These are phyloP conservation scores for Metschnikowia rubicola DNA, from an alignment of 805 yeast species.

Conservation along the genomic window DNA sequence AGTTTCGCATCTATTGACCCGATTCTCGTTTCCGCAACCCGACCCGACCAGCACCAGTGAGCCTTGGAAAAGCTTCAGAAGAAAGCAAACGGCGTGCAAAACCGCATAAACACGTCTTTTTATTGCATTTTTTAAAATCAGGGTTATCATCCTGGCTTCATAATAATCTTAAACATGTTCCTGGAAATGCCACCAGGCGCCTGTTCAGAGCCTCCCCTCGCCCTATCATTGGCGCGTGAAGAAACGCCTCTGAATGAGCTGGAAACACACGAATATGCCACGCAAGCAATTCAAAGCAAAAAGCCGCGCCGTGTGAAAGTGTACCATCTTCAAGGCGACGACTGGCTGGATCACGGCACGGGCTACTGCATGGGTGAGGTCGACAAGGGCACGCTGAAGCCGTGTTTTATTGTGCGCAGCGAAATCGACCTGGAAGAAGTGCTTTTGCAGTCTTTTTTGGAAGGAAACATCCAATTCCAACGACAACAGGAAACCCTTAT, in stretches of 20 bases:
- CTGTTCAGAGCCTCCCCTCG: no score
- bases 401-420: conserved; percentile 68
- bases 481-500: conserved; percentile 91
- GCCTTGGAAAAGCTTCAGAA: no score
- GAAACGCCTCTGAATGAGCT: not conserved
- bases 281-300: conserved; percentile 10
- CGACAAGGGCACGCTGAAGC: conserved; percentile 32
- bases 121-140: no score
- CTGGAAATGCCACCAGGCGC: no score
- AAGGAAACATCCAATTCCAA: conserved; percentile 78
- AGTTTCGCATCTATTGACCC: no score
- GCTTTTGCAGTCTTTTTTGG: conserved; percentile 62
- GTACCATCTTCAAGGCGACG: conserved; percentile 74
- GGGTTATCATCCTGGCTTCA: no score
- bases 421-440: conserved; percentile 60
- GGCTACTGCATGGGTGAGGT: conserved; percentile 80
- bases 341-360: conserved; percentile 91
- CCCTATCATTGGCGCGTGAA: not conserved
- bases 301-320: conserved; percentile 82
- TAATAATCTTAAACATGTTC: no score
- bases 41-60: no score
- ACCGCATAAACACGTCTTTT: no score
- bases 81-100: no score
- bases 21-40: no score
- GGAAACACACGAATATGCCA: not conserved